A percentile compares a stretch with the other conserved stretches of the same genome.
Conservation (phyloP, 371 early-diverging fungal species). For the Circinella umbellata region DNA sequence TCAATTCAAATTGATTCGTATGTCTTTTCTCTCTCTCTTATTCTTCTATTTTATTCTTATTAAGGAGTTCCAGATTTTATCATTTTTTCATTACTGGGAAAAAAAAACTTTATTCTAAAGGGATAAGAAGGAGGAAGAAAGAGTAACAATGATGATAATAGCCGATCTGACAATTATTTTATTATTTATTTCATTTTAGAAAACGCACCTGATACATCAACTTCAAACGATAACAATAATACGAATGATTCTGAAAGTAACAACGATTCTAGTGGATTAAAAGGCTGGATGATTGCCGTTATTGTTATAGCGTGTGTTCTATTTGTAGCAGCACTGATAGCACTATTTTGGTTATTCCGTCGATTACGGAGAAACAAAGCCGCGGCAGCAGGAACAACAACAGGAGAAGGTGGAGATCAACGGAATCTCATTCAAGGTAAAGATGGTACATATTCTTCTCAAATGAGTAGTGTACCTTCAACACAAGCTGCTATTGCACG, state of each 20-base stretch:
- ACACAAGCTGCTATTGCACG: conserved; percentile 1
- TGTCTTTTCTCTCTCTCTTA: not conserved
- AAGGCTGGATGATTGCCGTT: conserved; percentile 50
- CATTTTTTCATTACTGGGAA: too few species aligned
- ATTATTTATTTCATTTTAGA: conserved; percentile 21
- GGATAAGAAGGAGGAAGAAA: conserved; percentile 7
- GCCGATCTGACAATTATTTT: not conserved
- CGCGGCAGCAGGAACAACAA: not conserved
- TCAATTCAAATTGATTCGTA: conserved; percentile 43
- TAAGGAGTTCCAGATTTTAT: not conserved
- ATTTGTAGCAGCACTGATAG: conserved; percentile 30
- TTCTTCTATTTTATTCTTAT: not conserved
- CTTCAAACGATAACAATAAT: not conserved
- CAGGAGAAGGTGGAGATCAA: conserved; percentile 9
- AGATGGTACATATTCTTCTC: not conserved
- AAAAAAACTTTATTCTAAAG: too few species aligned
- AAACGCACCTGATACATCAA: conserved; percentile 30
- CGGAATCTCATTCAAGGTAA: conserved; percentile 9
- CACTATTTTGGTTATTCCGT: conserved; percentile 31
- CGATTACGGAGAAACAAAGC: conserved; percentile 27
- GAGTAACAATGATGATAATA: not conserved
- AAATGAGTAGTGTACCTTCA: conserved; percentile 3
- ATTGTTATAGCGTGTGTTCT: conserved; percentile 39
- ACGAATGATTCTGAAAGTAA: not conserved
- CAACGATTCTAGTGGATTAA: conserved; percentile 3